Evolutionary conservation across 768 basidiomycete species (phyloP).

Genomic region (Hericium coralloides): DNA sequence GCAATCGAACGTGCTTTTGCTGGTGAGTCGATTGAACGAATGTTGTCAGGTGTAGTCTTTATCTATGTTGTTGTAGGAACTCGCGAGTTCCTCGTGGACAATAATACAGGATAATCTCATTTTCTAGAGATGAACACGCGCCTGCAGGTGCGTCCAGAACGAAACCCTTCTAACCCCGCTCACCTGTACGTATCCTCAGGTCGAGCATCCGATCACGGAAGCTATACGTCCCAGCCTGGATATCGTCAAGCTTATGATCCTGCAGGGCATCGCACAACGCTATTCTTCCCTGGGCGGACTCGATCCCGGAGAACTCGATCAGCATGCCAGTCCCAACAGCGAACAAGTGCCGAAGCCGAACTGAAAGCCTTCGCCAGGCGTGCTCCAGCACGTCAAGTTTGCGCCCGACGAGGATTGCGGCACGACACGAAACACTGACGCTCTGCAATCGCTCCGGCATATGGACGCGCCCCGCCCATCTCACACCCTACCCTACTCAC

Average conservation of each 20-base stretch:
- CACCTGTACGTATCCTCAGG: slow-evolving; percentile 28
- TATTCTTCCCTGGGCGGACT: slow-evolving; percentile 12
- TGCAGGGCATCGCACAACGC: slow-evolving; percentile 39
- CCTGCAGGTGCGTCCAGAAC: slow-evolving; percentile 33
- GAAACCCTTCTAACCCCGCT: neutral
- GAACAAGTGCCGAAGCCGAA: slow-evolving; percentile 8
- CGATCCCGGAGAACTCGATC: slow-evolving; percentile 9
- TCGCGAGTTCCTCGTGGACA: slow-evolving; percentile 58
- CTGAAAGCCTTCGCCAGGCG: slow-evolving; percentile 52
- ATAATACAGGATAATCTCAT: slow-evolving; percentile 43
- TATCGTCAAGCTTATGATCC: slow-evolving; percentile 56
- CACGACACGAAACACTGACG: too few species aligned
- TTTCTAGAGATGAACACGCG: slow-evolving; percentile 71
- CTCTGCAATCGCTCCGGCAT: too few species aligned
- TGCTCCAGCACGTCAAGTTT: slow-evolving; percentile 46
- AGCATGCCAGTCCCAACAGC: neutral
- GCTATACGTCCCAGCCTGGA: slow-evolving; percentile 45
- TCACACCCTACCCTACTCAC: too few species aligned
- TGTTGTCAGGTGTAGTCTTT: neutral
- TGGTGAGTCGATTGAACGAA: slow-evolving; percentile 25
- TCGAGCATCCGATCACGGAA: slow-evolving; percentile 67
- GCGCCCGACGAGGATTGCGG: slow-evolving; percentile 29
- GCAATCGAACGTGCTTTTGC: slow-evolving; percentile 49
- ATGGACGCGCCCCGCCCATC: too few species aligned
- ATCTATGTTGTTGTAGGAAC: slow-evolving; percentile 36